Conservation (phyloP, 495 filamentous ascomycete species). For the Hypoxylon lenormandii region DNA sequence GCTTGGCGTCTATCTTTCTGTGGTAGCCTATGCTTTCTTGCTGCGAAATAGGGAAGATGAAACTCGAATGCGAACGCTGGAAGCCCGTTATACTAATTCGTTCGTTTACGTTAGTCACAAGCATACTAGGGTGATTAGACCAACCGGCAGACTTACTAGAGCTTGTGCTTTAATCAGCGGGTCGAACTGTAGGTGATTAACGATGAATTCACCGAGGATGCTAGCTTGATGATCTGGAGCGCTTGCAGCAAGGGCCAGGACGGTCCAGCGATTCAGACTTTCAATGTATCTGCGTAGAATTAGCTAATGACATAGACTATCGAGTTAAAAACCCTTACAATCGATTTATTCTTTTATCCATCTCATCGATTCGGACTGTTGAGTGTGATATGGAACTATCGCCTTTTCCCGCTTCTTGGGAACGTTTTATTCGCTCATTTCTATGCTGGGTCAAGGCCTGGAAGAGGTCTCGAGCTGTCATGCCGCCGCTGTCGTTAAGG, state of each 20-base stretch:
- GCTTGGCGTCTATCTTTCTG: neutral
- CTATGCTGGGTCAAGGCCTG: neutral
- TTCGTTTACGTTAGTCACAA: neutral
- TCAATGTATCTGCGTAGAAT: constrained; percentile 14
- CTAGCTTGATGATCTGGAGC: constrained; percentile 6
- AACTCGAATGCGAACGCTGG: constrained; percentile 17
- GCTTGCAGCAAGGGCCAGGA: constrained; percentile 17
- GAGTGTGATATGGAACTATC: neutral
- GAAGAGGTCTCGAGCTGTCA: constrained; percentile 6
- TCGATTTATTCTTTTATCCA: neutral
- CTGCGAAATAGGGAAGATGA: constrained; percentile 18
- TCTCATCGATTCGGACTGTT: neutral
- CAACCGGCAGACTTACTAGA: neutral
- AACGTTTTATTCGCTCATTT: neutral
- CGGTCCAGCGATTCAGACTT: constrained; percentile 11
- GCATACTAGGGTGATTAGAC: neutral
- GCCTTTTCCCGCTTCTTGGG: neutral
- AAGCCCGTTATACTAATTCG: constrained; percentile 1
- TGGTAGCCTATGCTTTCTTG: constrained; percentile 15
- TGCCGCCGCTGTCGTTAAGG: constrained; percentile 7
- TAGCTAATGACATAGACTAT: neutral
- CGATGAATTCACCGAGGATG: constrained; percentile 17
- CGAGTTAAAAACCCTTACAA: neutral
- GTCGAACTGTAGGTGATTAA: constrained; percentile 20
- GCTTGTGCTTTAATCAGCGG: constrained; percentile 2